Evolutionary conservation across 192 early-diverging fungal species (phyloP), one percentile per base, ranked within the genome.

Genomic region (Rhizoclosmatium globosum): DNA sequence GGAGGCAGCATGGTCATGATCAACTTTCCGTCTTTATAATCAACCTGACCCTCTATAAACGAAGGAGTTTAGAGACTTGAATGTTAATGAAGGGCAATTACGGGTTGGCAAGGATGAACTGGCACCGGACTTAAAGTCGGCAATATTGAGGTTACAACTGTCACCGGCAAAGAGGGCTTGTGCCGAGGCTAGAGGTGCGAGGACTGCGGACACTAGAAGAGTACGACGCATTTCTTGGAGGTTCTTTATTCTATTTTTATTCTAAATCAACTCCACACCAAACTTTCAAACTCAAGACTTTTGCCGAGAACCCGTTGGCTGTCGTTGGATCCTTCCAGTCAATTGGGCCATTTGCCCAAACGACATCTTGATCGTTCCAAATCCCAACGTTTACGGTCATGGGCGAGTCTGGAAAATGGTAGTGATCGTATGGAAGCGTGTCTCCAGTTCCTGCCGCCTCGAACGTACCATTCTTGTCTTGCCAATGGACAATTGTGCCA

Each of bases 371-470:
- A 41, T 50, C 3, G 39, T 77, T 77, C 75, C 75, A 77, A 23
- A 77, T 65, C 23, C 75, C 75, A 23, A 77, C 3, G 21, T 67
- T 77, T 19, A 77, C 44, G 0, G 64, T 67, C 46, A 77, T 44
- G 6, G 75, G 75, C 11, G 75, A 47, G 45, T 68, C 38, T 45
- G 75, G 75, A 64, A 47, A 77, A 48, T 77, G 75, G 47, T 77
- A 77, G 42, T 77, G 75, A 57, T 77, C 75, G 19, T 77, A 53
- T 7, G 60, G 60, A 62, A 62, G 38, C 38, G 7, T 7, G 39
- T 67, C 60, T 15, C 61, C 48, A 21, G 61, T 77, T 43, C 64
- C 64, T 19, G 75, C 75, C 4, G 47, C 17, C 47, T 77, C 61
- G n/a, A 62, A 77, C 11, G 75, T 77, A 0, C 46, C 74, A 61